Percentiles rank a stretch among this genome's conserved stretches.
These are phyloP conservation scores for Chimonanthus praecox DNA, from an alignment of 164 flowering plant species.

Conservation along the genomic window DNA sequence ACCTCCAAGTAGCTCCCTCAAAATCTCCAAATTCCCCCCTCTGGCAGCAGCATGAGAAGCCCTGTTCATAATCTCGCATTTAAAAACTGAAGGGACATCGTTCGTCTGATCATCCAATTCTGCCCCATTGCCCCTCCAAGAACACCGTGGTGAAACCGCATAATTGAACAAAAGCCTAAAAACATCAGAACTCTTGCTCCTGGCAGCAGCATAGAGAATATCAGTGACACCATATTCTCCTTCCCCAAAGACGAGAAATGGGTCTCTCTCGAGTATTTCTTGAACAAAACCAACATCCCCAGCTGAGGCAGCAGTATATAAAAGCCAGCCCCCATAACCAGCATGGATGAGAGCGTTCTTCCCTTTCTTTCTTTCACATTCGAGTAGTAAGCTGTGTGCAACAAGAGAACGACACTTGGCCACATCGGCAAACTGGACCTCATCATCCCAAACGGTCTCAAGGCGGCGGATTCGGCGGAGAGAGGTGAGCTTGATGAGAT, in stretches of 20 bases:
- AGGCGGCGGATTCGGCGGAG: conserved; percentile 84
- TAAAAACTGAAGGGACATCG: conserved; percentile 31
- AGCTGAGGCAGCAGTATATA: conserved; percentile 96
- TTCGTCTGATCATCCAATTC: conserved; percentile 20
- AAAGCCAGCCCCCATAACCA: conserved; percentile 95
- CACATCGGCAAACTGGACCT: conserved; percentile 44
- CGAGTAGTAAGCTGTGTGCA: conserved; percentile 50
- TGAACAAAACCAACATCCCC: conserved; percentile 67
- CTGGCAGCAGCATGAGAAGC: conserved; percentile 86
- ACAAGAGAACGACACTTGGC: conserved; percentile 61
- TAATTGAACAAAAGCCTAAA: conserved; percentile 60
- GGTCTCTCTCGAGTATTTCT: conserved; percentile 52
- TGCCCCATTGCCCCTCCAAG: conserved; percentile 20
- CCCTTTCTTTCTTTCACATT: conserved; percentile 37
- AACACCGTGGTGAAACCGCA: conserved; percentile 26
- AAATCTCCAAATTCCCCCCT: conserved; percentile 75
- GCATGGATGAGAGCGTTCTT: conserved; percentile 58
- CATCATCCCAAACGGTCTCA: conserved; percentile 91
- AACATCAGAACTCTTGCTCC: conserved; percentile 70
- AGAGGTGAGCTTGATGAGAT: conserved; percentile 85
- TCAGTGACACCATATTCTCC: conserved; percentile 91
- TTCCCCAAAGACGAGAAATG: conserved; percentile 79
- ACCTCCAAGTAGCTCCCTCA: conserved; percentile 54
- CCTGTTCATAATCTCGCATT: conserved; percentile 67
- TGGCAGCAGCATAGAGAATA: conserved; percentile 74